Conservation (phyloP, 441 rosid genomes). For the Syzygium malaccense region DNA sequence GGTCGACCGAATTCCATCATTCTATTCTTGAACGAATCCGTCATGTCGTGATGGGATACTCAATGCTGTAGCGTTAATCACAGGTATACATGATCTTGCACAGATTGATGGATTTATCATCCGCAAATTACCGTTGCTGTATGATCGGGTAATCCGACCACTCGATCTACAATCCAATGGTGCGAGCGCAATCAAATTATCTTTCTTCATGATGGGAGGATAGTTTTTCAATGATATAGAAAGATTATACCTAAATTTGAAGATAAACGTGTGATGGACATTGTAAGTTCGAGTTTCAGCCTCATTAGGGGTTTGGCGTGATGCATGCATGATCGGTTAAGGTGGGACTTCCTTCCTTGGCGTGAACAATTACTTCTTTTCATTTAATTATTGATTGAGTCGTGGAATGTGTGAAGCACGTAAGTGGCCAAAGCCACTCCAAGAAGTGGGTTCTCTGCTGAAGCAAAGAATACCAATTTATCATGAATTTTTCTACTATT, state of each 20-base stretch:
- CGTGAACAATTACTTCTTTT: background rate
- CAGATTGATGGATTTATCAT: background rate
- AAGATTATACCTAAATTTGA: background rate
- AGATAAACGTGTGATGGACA: background rate
- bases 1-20: background rate
- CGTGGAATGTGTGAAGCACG: constrained; percentile 27
- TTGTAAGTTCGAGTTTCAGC: background rate
- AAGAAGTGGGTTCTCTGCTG: background rate
- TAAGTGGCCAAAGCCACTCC: constrained; percentile 1
- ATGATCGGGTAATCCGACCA: background rate
- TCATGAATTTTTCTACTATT: background rate
- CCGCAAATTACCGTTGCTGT: background rate
- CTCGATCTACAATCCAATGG: background rate
- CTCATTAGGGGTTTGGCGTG: background rate
- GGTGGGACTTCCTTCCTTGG: background rate
- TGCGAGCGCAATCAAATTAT: background rate
- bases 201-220: background rate
- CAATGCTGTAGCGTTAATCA: background rate
- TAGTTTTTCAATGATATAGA: background rate
- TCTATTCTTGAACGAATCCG: background rate
- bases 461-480: constrained; percentile 19
- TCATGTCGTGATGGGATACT: background rate
- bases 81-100: background rate
- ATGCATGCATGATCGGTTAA: background rate
- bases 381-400: background rate